Base-by-base conservation (phyloP, 2,329 filamentous ascomycete genomes). In the Stemphylium vesicarium region DNA sequence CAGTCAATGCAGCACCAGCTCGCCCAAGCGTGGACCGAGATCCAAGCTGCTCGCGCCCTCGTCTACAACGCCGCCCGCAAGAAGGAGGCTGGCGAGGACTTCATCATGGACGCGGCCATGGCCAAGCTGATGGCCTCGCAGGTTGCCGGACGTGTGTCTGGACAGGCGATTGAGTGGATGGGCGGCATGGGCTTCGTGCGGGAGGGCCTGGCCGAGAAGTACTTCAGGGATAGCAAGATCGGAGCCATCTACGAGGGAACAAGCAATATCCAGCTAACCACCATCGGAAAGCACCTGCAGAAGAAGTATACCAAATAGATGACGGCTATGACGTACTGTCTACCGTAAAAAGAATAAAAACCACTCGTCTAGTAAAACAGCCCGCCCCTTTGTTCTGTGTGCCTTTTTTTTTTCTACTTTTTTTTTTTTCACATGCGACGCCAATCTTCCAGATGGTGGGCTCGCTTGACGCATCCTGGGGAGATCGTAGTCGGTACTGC, bases 1-100 rank as follows among this genome's bases (percentile, higher is more conserved):
- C 95, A 99, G 80, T 93, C 92, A 70, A 98, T 99, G 95, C 94
- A 98, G 81, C 93, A 97, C 81, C 95, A 99, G 81, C 89, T 99
- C 60, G 95, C 95, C 2, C 95, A 99, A 79, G 89, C 92, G 1
- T 98, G 94, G 80, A 91, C 90, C 20, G 95, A 99, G 76, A 97
- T 99, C 72, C 83, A 87, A 51, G 95, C 95, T 26, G 95, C 95
- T 0, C 88, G 95, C 45, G 92, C 92, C 8, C 84, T 99, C 18
- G 92, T 99, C 50, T 99, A 90, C 84, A 99, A 98, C 71, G 95
- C 95, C 3, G 89, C 95, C 1, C 88, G 95, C 71, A 97, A 96
- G 85, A 99, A 98, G 89, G 95, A 99, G 79, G 91, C 92, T 0
- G 95, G 95, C 41, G 88, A 96, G 79, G 88, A 96, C 75, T 99